Evolutionary conservation across 2,329 filamentous ascomycete species (phyloP), one percentile per base, ranked within the genome.

Genomic region (Microdochium trichocladiopsis): DNA sequence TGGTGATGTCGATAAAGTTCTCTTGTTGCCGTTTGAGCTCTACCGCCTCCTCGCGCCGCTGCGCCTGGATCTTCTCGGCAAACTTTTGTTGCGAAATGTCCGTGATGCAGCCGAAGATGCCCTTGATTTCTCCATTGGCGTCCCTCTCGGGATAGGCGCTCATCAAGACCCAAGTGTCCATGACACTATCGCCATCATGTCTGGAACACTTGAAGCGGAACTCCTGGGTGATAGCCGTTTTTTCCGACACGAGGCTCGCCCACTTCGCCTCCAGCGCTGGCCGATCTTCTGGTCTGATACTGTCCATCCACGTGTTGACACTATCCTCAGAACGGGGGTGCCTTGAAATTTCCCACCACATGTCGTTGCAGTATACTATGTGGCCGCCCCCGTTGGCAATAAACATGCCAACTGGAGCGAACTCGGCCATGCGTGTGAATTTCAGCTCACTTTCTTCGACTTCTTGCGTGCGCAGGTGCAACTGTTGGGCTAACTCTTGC

Each of bases 51-150:
- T 92, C 82, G 61, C 88, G 86, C 53, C 88, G 83, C 47, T 84
- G 79, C 60, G 81, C 89, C 66, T 95, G 88, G 31, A 90, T 83
- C 48, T 86, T 84, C 66, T 95, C 90, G 1, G 90, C 89, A 76
- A 86, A 86, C 66, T 95, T 95, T 64, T 94, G 88, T 51, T 87
- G 82, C 18, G 87, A 90, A 57, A 95, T 95, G 62, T 95, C 89
- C 0, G 89, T 93, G 50, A 95, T 86, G 62, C 84, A 88, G 50
- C 87, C 88, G 59, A 92, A 91, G 2, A 91, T 85, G 55, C 84
- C 83, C 69, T 89, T 89, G 50, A 91, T 75, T 25, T 73, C 71
- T 3, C 86, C 87, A 25, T 80, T 71, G 1, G 74, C 70, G 55
- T 86, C 77, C 60, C 80, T 86, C 60, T 92, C 87, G 0, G 87